These are phyloP conservation scores for Mucor plumbeus DNA, from an alignment of 371 early-diverging fungal genomes.

Conservation along the genomic window DNA sequence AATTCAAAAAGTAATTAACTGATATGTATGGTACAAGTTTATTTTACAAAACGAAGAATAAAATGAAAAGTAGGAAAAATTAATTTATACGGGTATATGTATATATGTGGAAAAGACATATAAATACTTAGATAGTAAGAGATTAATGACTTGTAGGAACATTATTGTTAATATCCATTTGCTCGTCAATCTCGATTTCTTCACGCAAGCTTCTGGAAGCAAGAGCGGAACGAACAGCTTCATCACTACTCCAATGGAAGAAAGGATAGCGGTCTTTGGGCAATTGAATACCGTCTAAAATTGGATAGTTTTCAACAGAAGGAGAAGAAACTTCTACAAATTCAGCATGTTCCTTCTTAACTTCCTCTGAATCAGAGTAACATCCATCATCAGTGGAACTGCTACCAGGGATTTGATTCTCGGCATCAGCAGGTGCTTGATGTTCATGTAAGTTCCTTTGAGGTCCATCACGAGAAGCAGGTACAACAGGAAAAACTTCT, in stretches of 20 bases:
- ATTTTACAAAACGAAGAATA: not conserved
- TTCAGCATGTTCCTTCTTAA: not conserved
- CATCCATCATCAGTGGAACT: not conserved
- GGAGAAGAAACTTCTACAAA: not conserved
- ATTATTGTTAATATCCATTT: not conserved
- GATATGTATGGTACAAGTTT: not conserved
- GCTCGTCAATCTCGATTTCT: not conserved
- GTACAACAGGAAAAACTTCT: slow-evolving; percentile 51
- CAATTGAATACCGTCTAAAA: slow-evolving; percentile 22
- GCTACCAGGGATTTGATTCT: not conserved
- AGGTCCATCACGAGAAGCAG: slow-evolving; percentile 45
- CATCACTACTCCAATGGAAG: slow-evolving; percentile 57
- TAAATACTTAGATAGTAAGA: not conserved
- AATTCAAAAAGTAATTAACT: not conserved
- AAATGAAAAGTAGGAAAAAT: not conserved
- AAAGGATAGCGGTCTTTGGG: slow-evolving; percentile 53
- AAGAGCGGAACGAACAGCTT: slow-evolving; percentile 48
- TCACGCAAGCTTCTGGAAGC: slow-evolving; percentile 8
- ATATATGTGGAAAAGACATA: not conserved
- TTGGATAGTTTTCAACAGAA: not conserved
- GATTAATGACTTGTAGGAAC: not conserved
- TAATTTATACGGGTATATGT: not conserved
- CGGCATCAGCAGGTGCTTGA: not conserved
- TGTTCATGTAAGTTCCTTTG: not conserved
- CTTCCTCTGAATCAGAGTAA: slow-evolving; percentile 1